phyloP scores from a whole-genome alignment of 805 yeast genomes.

The Candida ascalaphidarum region DNA sequence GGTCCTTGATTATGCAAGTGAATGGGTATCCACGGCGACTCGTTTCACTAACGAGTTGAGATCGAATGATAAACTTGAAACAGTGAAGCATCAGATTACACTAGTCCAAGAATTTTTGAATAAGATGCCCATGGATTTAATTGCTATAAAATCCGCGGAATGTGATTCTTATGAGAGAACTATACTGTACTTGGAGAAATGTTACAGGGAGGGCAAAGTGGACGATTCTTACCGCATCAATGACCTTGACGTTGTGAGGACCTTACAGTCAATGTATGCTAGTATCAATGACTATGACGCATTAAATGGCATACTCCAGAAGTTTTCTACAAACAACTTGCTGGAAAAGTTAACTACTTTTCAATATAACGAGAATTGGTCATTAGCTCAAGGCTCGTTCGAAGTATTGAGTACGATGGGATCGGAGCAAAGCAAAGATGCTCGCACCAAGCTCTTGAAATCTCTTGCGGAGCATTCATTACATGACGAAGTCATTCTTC shows the following conservation, averaged over 20 bases:
- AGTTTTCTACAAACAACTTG: conserved; percentile 59
- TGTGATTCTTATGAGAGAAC: conserved; percentile 86
- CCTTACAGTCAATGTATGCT: conserved; percentile 76
- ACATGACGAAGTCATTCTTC: conserved; percentile 54
- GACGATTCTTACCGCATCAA: conserved; percentile 14
- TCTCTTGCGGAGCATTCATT: conserved; percentile 73
- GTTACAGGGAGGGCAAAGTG: conserved; percentile 36
- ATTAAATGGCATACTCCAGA: conserved; percentile 73
- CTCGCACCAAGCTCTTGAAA: conserved; percentile 49
- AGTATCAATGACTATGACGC: conserved; percentile 86
- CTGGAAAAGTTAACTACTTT: conserved; percentile 74
- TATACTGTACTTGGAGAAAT: conserved; percentile 74
- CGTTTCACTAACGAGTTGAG: conserved; percentile 18
- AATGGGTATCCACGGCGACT: conserved; percentile 51
- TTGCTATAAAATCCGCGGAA: conserved; percentile 75
- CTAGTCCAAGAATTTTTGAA: conserved; percentile 40
- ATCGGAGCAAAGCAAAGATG: conserved; percentile 21
- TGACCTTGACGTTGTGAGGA: conserved; percentile 31
- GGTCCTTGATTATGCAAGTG: conserved; percentile 74
- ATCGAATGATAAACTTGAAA: conserved; percentile 9
- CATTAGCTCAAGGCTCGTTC: conserved; percentile 78
- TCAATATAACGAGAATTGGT: conserved; percentile 82
- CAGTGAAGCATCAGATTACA: conserved; percentile 16
- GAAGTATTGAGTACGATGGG: conserved; percentile 46
- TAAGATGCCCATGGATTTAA: conserved; percentile 53